These are phyloP conservation scores for Neurospora tetraspora DNA, from an alignment of 495 filamentous ascomycete species.

Conservation along the genomic window DNA sequence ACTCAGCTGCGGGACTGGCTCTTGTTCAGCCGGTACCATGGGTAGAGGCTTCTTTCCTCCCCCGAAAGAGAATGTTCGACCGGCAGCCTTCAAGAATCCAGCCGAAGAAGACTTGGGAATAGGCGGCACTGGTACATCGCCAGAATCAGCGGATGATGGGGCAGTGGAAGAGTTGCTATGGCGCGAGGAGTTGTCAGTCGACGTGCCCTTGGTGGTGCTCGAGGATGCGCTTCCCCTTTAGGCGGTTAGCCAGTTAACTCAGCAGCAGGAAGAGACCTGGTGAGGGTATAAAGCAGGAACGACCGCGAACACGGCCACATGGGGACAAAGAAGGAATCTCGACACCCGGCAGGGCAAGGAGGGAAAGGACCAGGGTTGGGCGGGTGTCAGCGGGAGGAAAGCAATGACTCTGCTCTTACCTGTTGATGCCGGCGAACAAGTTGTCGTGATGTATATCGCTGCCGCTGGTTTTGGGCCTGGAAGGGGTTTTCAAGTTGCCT, in stretches of 20 bases:
- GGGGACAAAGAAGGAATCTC: background rate
- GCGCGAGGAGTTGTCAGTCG: slow-evolving; percentile 56
- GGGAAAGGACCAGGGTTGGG: background rate
- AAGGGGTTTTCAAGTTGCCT: slow-evolving; percentile 11
- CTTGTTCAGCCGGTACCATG: slow-evolving; percentile 33
- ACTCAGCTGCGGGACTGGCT: slow-evolving; percentile 24
- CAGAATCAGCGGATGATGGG: slow-evolving; percentile 59
- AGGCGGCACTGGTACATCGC: slow-evolving; percentile 49
- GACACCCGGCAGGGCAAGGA: background rate
- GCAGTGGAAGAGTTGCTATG: slow-evolving; percentile 65
- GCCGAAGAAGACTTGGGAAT: slow-evolving; percentile 37
- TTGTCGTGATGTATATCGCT: slow-evolving; percentile 40
- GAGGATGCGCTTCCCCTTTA: slow-evolving; percentile 54
- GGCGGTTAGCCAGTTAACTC: slow-evolving; percentile 13
- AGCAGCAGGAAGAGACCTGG: slow-evolving; percentile 3
- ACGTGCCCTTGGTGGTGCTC: slow-evolving; percentile 51
- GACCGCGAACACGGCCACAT: background rate
- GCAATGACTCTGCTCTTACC: slow-evolving; percentile 26
- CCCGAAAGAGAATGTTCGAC: slow-evolving; percentile 68
- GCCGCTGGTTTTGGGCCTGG: slow-evolving; percentile 13
- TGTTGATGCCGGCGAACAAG: slow-evolving; percentile 45
- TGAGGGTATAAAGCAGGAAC: background rate
- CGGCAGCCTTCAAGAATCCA: slow-evolving; percentile 53
- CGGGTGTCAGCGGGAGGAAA: background rate
- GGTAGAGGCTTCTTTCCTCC: slow-evolving; percentile 39